Percentiles rank a stretch among this genome's conserved stretches.
These are phyloP conservation scores for Quercus glauca DNA, from an alignment of 306 rosid genomes.

Conservation along the genomic window DNA sequence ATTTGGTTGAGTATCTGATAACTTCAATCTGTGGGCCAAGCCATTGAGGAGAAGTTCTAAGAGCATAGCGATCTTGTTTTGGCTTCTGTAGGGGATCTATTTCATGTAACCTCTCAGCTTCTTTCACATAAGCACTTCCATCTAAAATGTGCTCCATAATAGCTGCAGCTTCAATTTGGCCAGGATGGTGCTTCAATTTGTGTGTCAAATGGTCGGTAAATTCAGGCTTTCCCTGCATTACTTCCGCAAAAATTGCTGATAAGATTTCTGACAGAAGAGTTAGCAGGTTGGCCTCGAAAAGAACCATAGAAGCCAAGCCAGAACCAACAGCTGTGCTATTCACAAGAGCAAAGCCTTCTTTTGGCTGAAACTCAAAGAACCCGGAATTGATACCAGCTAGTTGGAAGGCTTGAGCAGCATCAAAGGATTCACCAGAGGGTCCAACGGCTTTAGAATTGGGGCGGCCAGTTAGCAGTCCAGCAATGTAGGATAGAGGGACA, in stretches of 20 bases:
- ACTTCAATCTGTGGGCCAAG: conserved; percentile 90
- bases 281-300: conserved; percentile 70
- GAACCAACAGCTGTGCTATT: conserved; percentile 96
- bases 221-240: conserved; percentile 92
- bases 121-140: conserved; percentile 74
- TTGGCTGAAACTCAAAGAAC: conserved; percentile 85
- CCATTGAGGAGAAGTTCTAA: conserved; percentile 95
- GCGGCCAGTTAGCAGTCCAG: conserved; percentile 73
- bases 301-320: conserved; percentile 79
- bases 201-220: conserved; percentile 90
- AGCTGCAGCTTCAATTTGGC: conserved; percentile 95
- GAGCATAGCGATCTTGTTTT: conserved; percentile 79
- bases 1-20: conserved; percentile 74
- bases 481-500: conserved; percentile 87
- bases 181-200: conserved; percentile 89
- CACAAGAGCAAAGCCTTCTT: conserved; percentile 91
- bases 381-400: conserved; percentile 49
- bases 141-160: conserved; percentile 92
- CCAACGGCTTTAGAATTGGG: conserved; percentile 76
- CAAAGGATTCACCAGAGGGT: conserved; percentile 53
- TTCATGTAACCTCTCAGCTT: conserved; percentile 69
- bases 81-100: conserved; percentile 85
- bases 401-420: conserved; percentile 60
- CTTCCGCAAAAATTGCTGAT: conserved; percentile 78
- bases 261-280: conserved; percentile 66